Percentiles rank a stretch among this genome's conserved stretches.
Evolutionary conservation across 83 land plant genomes (phyloP).

Genomic region (Diphasiastrum complanatum): DNA sequence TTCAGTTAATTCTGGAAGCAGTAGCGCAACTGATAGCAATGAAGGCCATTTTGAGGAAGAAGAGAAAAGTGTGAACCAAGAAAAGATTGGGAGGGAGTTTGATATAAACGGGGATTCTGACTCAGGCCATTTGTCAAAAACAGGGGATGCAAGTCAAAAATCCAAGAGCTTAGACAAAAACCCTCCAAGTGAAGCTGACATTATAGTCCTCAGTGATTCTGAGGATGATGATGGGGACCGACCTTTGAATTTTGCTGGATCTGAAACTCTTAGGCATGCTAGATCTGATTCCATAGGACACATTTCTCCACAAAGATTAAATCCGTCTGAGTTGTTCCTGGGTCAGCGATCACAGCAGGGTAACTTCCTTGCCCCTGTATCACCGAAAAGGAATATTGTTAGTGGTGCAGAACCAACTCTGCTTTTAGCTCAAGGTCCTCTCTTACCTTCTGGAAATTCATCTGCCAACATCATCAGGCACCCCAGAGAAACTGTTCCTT

Average conservation of each 20-base stretch:
- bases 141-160: no score
- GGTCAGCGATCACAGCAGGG: slow-evolving; percentile 16
- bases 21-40: slow-evolving; percentile 2
- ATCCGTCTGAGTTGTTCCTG: slow-evolving; percentile 28
- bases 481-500: slow-evolving; percentile 33
- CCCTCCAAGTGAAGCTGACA: neutral
- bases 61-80: neutral
- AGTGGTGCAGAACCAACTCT: no score
- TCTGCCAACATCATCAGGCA: slow-evolving; percentile 30
- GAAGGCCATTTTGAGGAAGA: slow-evolving; percentile 1
- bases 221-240: no score
- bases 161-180: neutral
- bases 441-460: slow-evolving; percentile 21
- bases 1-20: neutral
- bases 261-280: slow-evolving; percentile 9
- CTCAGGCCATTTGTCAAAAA: no score
- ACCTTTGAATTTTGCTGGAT: slow-evolving; percentile 12
- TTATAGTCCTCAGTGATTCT: slow-evolving; percentile 15
- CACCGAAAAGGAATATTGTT: no score
- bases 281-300: slow-evolving; percentile 15
- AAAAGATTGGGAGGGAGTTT: neutral
- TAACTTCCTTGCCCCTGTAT: no score
- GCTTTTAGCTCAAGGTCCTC: no score
- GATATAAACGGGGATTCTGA: slow-evolving; percentile 6
- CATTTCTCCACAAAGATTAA: slow-evolving; percentile 12